Conservation (phyloP, 345 rosid genomes). For the Lumnitzera racemosa region DNA sequence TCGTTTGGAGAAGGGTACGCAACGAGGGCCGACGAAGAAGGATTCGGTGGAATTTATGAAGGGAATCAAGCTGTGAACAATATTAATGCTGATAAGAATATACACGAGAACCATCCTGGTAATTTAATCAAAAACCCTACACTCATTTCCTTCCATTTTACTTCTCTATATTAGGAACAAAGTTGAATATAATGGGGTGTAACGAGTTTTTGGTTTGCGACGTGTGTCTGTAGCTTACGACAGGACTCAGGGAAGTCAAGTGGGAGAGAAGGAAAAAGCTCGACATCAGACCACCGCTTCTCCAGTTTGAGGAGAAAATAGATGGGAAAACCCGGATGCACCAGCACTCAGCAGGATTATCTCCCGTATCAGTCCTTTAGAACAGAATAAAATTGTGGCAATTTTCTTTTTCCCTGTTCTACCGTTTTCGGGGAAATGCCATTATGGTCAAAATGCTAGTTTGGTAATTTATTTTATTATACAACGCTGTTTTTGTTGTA, state of each 20-base stretch:
- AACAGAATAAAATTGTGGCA: too few relatives aligned
- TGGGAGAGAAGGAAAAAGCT: slow-evolving; percentile 60
- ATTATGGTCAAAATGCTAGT: too few relatives aligned
- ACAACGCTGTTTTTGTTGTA: too few relatives aligned
- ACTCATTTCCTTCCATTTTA: background rate
- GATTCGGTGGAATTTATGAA: slow-evolving; percentile 66
- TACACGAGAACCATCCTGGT: slow-evolving; percentile 64
- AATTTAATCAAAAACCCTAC: background rate
- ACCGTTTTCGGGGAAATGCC: too few relatives aligned
- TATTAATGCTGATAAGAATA: slow-evolving; percentile 13
- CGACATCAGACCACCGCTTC: slow-evolving; percentile 38
- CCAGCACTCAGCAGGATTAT: too few relatives aligned
- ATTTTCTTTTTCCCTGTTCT: too few relatives aligned
- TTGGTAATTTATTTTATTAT: too few relatives aligned
- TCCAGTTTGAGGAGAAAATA: too few relatives aligned
- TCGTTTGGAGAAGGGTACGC: slow-evolving; percentile 77
- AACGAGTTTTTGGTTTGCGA: background rate
- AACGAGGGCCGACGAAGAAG: slow-evolving; percentile 76
- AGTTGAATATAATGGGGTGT: background rate
- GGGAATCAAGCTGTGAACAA: slow-evolving; percentile 33
- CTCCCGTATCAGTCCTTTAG: too few relatives aligned
- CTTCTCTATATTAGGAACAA: too few relatives aligned
- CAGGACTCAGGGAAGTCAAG: slow-evolving; percentile 68
- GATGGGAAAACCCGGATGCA: too few relatives aligned
- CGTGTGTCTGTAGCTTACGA: slow-evolving; percentile 35